Percentiles rank a stretch among this genome's conserved stretches.
Conservation (phyloP, 768 basidiomycete genomes). For the Favolaschia claudopus region DNA sequence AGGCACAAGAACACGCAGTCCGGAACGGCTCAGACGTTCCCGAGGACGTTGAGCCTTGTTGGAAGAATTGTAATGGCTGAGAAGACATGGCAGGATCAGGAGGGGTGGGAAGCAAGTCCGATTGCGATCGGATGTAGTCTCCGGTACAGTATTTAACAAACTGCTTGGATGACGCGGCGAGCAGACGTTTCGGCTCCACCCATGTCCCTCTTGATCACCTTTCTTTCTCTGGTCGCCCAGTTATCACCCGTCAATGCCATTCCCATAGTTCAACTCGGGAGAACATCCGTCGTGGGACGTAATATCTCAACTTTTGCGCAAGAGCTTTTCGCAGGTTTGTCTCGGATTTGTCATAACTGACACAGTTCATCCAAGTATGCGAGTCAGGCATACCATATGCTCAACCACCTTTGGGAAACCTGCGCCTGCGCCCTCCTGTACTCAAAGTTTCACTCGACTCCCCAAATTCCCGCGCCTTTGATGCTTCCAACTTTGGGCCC, state of each 20-base stretch:
- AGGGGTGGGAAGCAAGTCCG: too few relatives aligned
- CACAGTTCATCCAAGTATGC: slow-evolving; percentile 11
- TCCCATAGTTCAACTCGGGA: slow-evolving; percentile 6
- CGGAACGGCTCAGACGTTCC: too few relatives aligned
- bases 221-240: neutral
- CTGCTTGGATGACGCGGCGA: neutral
- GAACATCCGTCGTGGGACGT: slow-evolving; percentile 8
- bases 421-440: slow-evolving; percentile 41
- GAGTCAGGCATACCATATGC: slow-evolving; percentile 37
- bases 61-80: too few relatives aligned
- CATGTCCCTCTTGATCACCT: neutral
- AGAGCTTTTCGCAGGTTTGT: slow-evolving; percentile 18
- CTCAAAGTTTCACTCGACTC: slow-evolving; percentile 41
- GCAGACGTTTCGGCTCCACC: neutral
- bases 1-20: too few relatives aligned
- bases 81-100: too few relatives aligned
- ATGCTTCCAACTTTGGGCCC: slow-evolving; percentile 41
- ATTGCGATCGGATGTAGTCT: too few relatives aligned
- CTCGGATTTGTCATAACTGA: neutral
- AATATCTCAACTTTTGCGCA: slow-evolving; percentile 3
- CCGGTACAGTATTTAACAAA: too few relatives aligned
- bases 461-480: slow-evolving; percentile 33
- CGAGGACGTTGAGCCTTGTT: too few relatives aligned
- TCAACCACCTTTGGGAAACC: slow-evolving; percentile 39
- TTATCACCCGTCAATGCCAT: neutral